Conservation (phyloP, 2,329 filamentous ascomycete genomes). For the Ceratocystiopsis sp. region DNA sequence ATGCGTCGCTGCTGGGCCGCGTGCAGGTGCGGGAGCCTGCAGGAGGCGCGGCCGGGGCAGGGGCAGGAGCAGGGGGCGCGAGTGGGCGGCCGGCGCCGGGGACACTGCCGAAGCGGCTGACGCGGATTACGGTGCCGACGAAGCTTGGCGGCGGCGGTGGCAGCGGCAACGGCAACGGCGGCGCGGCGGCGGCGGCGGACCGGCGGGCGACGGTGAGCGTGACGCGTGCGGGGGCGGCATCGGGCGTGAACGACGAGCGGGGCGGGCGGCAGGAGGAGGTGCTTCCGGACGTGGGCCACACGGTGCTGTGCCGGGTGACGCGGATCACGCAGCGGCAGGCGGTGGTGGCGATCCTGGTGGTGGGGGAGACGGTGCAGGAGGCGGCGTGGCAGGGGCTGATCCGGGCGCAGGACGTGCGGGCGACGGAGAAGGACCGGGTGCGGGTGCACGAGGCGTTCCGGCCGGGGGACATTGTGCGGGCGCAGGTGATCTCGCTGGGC, state of each 20-base stretch:
- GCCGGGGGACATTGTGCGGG: constrained; percentile 81
- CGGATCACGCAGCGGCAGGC: constrained; percentile 75
- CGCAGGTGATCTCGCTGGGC: constrained; percentile 74
- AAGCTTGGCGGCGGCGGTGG: not conserved
- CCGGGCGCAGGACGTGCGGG: constrained; percentile 76
- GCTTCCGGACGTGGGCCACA: constrained; percentile 63
- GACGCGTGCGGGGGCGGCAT: constrained; percentile 19
- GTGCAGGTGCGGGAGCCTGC: constrained; percentile 37
- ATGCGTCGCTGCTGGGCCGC: constrained; percentile 66
- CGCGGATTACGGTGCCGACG: constrained; percentile 31
- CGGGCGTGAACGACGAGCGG: constrained; percentile 11
- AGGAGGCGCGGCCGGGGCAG: constrained; percentile 17
- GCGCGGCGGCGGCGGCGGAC: constrained; percentile 20
- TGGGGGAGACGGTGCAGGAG: constrained; percentile 53
- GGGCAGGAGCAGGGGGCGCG: not conserved
- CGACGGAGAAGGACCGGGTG: constrained; percentile 90
- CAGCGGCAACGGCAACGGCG: constrained; percentile 20
- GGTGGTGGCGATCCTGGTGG: constrained; percentile 69
- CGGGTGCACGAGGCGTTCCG: constrained; percentile 82
- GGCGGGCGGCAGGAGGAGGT: constrained; percentile 30
- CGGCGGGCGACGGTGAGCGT: constrained; percentile 39
- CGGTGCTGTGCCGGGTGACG: constrained; percentile 71
- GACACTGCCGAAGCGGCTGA: constrained; percentile 40
- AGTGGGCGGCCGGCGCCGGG: not conserved
- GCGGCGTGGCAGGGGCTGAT: constrained; percentile 78